Percentiles rank a stretch among this genome's conserved stretches.
These are phyloP conservation scores for Clonostachys byssicola DNA, from an alignment of 2,329 filamentous ascomycete species.

Conservation along the genomic window DNA sequence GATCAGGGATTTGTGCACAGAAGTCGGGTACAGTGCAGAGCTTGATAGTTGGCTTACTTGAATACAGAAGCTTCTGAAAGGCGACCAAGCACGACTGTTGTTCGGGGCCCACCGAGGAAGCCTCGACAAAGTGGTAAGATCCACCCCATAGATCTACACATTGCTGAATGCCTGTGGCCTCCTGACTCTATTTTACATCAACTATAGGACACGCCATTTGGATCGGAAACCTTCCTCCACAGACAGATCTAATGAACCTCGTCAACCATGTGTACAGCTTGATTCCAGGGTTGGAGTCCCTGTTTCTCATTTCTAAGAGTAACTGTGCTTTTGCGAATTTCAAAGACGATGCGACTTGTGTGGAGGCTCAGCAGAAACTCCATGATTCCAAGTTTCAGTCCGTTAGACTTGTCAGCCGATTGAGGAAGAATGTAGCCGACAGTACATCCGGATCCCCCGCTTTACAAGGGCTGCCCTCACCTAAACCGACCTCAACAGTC, in stretches of 20 bases:
- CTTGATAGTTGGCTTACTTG: not conserved
- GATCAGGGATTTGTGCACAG: not conserved
- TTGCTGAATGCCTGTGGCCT: conserved; percentile 3
- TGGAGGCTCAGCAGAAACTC: conserved; percentile 74
- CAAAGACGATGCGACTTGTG: conserved; percentile 72
- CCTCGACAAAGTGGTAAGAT: conserved; percentile 57
- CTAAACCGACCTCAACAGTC: not conserved
- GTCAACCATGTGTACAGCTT: conserved; percentile 87
- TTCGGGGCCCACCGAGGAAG: conserved; percentile 28
- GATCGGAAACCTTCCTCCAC: conserved; percentile 90
- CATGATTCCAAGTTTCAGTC: conserved; percentile 89
- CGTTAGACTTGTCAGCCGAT: conserved; percentile 78
- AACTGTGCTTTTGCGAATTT: conserved; percentile 98
- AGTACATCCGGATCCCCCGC: conserved; percentile 46
- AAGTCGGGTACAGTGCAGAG: no score
- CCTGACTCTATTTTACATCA: conserved; percentile 3
- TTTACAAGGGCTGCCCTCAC: not conserved
- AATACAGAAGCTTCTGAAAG: not conserved
- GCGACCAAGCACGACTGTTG: conserved; percentile 11
- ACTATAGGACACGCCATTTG: conserved; percentile 77
- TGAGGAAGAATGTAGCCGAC: conserved; percentile 52
- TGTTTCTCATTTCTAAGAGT: conserved; percentile 94
- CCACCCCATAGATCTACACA: not conserved
- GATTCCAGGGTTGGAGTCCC: conserved; percentile 74
- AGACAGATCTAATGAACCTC: conserved; percentile 75